A percentile compares a stretch with the other conserved stretches of the same genome.
phyloP scores from a whole-genome alignment of 1,284 basidiomycete genomes.

The Schizophyllum commune region DNA sequence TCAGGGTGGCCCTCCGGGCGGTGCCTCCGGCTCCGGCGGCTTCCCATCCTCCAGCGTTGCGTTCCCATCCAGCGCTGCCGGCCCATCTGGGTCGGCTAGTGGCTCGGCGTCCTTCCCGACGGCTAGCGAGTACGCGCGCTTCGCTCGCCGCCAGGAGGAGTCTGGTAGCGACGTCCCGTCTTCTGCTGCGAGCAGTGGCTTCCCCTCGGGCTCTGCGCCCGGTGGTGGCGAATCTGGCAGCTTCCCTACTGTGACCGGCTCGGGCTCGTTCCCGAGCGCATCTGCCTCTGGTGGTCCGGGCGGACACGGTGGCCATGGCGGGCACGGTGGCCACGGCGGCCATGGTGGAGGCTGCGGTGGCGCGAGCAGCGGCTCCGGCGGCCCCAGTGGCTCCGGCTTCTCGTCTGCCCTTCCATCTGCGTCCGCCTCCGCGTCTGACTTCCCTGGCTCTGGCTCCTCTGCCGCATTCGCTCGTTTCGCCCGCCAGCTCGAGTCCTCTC shows the following conservation, averaged over 20 bases:
- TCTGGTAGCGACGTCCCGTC: neutral
- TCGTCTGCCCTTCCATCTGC: neutral
- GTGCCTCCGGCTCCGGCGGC: neutral
- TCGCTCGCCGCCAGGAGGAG: neutral
- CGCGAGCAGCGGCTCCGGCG: neutral
- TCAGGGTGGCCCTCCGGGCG: neutral
- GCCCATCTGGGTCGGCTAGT: neutral
- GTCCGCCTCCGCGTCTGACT: neutral
- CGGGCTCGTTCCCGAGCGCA: neutral
- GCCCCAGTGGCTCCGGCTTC: neutral
- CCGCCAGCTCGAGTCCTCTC: neutral
- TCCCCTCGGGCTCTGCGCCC: neutral
- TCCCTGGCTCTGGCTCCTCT: neutral
- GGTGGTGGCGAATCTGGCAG: neutral
- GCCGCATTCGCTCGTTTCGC: neutral
- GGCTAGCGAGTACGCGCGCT: neutral
- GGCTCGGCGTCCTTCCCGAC: neutral
- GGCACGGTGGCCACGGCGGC: neutral
- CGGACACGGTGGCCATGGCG: neutral
- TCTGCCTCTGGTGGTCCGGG: neutral
- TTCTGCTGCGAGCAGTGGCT: neutral
- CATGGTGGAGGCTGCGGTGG: neutral
- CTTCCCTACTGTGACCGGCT: neutral
- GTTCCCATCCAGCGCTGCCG: neutral
- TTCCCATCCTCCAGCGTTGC: neutral